These are phyloP conservation scores for Leccinum ochraceum DNA, from an alignment of 768 basidiomycete species.

Conservation along the genomic window DNA sequence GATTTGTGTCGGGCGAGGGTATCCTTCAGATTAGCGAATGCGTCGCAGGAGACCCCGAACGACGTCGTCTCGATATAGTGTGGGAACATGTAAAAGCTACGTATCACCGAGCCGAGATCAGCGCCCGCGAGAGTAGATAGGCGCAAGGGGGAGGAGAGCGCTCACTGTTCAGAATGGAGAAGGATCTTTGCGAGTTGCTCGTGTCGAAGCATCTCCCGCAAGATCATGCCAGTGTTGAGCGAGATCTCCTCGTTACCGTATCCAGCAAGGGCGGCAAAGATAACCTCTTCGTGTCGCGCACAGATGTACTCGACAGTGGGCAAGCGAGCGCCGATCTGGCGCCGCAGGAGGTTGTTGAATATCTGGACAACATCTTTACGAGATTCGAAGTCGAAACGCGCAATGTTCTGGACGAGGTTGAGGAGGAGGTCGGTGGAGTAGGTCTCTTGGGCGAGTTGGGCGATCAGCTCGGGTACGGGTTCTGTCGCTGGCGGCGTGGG, in stretches of 20 bases:
- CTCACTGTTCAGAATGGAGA: slow-evolving; percentile 92
- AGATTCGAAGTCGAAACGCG: slow-evolving; percentile 92
- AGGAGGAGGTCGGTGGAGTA: slow-evolving; percentile 89
- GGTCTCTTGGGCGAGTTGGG: slow-evolving; percentile 94
- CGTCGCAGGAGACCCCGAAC: slow-evolving; percentile 97
- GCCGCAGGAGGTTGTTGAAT: slow-evolving; percentile 83
- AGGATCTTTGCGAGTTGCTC: slow-evolving; percentile 89
- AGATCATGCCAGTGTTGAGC: slow-evolving; percentile 96
- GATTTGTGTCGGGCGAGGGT: slow-evolving; percentile 95
- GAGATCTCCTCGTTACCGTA: slow-evolving; percentile 97
- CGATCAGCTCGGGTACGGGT: slow-evolving; percentile 84
- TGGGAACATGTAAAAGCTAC: slow-evolving; percentile 76
- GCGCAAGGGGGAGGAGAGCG: slow-evolving; percentile 14
- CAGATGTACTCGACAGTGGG: slow-evolving; percentile 97
- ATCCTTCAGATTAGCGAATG: slow-evolving; percentile 97
- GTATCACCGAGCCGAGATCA: slow-evolving; percentile 3
- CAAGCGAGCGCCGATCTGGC: slow-evolving; percentile 91
- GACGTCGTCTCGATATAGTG: slow-evolving; percentile 97
- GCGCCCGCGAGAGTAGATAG: background rate
- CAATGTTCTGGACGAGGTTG: slow-evolving; percentile 76
- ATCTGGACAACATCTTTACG: slow-evolving; percentile 84
- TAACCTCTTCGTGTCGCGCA: slow-evolving; percentile 68
- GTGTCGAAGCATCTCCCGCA: slow-evolving; percentile 95
- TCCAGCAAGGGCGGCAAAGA: slow-evolving; percentile 85
- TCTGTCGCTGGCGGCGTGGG: slow-evolving; percentile 43